Base-by-base conservation (phyloP, 139 green algal genomes). In the Ettlia oleoabundans region DNA sequence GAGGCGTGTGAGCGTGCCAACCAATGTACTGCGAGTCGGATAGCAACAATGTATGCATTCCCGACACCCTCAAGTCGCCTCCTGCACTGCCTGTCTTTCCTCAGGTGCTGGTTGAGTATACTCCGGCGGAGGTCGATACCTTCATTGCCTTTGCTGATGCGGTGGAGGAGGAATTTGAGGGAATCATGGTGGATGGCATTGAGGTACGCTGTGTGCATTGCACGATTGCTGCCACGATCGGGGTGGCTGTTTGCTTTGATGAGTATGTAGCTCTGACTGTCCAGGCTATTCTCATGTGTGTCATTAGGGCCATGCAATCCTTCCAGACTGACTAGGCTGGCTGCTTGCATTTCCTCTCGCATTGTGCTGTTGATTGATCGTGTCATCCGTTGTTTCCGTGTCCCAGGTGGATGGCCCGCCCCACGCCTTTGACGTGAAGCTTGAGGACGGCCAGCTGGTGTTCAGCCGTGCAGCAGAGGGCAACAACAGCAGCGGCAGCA, bases 71-170 rank as follows among this genome's bases (percentile, higher is more conserved):
- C 3, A 37, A 10, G 13, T 28, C 40, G 26, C 37, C 28, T 18
- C 18, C 62, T 68, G 15, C 10, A n/a, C 24, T 15, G 3, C 40
- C 62, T 38, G 62, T 30, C 62, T 8, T 38, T 19, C 8, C 1
- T 8, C 73, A 81, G 75, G 75, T 81, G 28, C 30, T 81, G 75
- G 75, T 81, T 28, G 75, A 81, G 38, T 81, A 81, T 19, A 13
- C 58, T 1, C 75, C 38, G 1, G 58, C 58, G 0, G 75, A 81
- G 55, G 75, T 81, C 33, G 75, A 81, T n/a, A 13, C 75, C 1
- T 81, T 81, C 40, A 81, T 81, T 3, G 75, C 55, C 1, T 81
- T 81, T 71, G 75, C 75, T 4, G 75, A 81, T 30, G 75, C 75
- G 5, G 55, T 71, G 13, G 75, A 81, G 58, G 75, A 81, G n/a